Conservation (phyloP, 805 yeast genomes). For the Yamadazyma nakazawae region DNA sequence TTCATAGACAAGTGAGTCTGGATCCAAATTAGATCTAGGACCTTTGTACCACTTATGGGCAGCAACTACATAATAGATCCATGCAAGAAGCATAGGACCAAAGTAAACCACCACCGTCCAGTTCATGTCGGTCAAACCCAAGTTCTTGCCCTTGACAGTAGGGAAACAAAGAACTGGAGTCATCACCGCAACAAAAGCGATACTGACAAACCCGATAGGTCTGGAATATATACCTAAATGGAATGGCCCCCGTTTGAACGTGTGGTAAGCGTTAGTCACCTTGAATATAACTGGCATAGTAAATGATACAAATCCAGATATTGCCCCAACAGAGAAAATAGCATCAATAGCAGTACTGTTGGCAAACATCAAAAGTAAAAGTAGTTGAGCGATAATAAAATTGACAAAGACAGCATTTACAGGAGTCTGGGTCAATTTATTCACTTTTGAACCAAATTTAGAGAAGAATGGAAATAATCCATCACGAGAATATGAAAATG, state of each 20-base stretch:
- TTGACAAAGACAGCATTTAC: conserved; percentile 63
- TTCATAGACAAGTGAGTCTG: conserved; percentile 23
- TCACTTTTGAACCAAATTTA: conserved; percentile 46
- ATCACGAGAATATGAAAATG: conserved; percentile 67
- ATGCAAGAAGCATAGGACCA: conserved; percentile 54
- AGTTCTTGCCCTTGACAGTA: conserved; percentile 28
- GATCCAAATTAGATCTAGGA: conserved; percentile 52
- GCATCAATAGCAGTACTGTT: conserved; percentile 68
- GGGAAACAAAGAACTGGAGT: conserved; percentile 63
- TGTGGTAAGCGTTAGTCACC: conserved; percentile 50
- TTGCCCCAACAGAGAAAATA: conserved; percentile 70
- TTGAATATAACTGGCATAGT: conserved; percentile 60
- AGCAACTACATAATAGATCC: conserved; percentile 47
- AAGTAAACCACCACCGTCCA: conserved; percentile 63
- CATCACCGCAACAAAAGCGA: conserved; percentile 51
- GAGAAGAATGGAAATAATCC: conserved; percentile 60
- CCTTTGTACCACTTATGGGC: conserved; percentile 63
- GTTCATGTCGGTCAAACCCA: conserved; percentile 48
- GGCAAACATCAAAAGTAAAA: conserved; percentile 56
- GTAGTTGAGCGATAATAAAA: conserved; percentile 50
- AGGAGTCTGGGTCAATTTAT: conserved; percentile 55
- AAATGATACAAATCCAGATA: conserved; percentile 64
- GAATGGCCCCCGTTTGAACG: conserved; percentile 67
- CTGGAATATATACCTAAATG: conserved; percentile 51
- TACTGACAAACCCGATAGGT: conserved; percentile 48